Conservation (phyloP, 176 grass and related monocot genomes). For the Bromus sterilis region DNA sequence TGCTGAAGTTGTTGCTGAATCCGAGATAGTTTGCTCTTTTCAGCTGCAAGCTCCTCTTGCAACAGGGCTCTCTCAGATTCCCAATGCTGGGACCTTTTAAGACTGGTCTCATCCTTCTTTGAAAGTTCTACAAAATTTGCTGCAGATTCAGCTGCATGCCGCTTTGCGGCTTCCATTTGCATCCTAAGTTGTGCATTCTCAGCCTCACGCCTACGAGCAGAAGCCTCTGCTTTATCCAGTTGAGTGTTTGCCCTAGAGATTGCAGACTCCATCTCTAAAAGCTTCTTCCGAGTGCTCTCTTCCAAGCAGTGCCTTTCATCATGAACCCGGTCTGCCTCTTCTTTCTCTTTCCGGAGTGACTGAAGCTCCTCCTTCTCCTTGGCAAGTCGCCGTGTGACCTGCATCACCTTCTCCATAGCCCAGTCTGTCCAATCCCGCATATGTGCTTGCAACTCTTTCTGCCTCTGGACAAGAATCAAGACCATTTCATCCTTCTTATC, state of each 20-base stretch:
- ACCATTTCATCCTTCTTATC: constrained; percentile 84
- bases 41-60: constrained; percentile 61
- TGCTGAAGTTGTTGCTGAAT: constrained; percentile 54
- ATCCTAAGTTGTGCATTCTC: constrained; percentile 69
- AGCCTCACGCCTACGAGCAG: constrained; percentile 50
- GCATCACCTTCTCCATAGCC: constrained; percentile 98
- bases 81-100: constrained; percentile 78
- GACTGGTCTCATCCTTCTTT: constrained; percentile 61
- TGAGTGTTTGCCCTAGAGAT: constrained; percentile 58
- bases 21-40: constrained; percentile 52
- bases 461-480: constrained; percentile 62
- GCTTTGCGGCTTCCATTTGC: constrained; percentile 87
- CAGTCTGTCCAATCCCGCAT: constrained; percentile 85
- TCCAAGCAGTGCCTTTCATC: constrained; percentile 73
- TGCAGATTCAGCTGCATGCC: constrained; percentile 41
- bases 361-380: constrained; percentile 87
- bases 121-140: constrained; percentile 59
- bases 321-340: constrained; percentile 48
- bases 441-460: constrained; percentile 68
- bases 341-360: constrained; percentile 66
- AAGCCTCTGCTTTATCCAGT: constrained; percentile 67
- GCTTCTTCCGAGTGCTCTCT: constrained; percentile 82
- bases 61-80: constrained; percentile 61
- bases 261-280: constrained; percentile 89
- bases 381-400: constrained; percentile 65